phyloP scores from a whole-genome alignment of 2,329 filamentous ascomycete genomes.

The Penicillium sp. region DNA sequence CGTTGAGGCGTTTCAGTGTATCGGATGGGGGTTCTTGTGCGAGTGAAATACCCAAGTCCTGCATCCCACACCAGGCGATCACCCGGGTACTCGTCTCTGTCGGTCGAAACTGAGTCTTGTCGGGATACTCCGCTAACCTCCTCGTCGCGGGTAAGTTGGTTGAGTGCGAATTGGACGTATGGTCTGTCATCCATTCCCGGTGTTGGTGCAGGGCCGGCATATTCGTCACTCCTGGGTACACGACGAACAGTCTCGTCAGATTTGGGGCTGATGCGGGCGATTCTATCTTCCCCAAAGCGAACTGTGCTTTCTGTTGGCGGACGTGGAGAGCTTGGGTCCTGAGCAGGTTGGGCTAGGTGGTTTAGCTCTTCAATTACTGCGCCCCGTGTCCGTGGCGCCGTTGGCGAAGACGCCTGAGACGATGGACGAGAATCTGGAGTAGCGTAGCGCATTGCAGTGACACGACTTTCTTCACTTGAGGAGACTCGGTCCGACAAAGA shows the following conservation, averaged over 20 bases:
- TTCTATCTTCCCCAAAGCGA: conserved; percentile 27
- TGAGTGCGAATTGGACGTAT: conserved; percentile 86
- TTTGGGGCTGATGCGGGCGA: conserved; percentile 21
- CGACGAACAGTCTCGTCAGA: conserved; percentile 28
- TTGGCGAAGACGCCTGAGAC: conserved; percentile 31
- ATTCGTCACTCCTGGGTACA: conserved; percentile 22
- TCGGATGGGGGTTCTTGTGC: conserved; percentile 29
- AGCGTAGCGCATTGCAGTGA: conserved; percentile 43
- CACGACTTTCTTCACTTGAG: conserved; percentile 39
- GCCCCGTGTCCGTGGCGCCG: conserved; percentile 27
- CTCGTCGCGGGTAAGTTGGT: conserved; percentile 76
- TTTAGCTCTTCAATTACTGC: conserved; percentile 9
- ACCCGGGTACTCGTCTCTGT: conserved; percentile 47
- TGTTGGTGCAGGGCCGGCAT: conserved; percentile 53
- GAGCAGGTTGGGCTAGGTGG: conserved; percentile 4
- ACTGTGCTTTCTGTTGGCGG: conserved; percentile 27
- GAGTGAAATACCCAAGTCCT: conserved; percentile 45
- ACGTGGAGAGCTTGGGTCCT: conserved; percentile 14
- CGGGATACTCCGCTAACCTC: conserved; percentile 59
- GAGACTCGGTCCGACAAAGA: conserved; percentile 44
- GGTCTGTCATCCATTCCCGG: conserved; percentile 82
- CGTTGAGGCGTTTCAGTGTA: conserved; percentile 33
- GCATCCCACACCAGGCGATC: conserved; percentile 52
- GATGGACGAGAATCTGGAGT: conserved; percentile 44
- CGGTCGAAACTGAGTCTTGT: conserved; percentile 46